A percentile compares a stretch with the other conserved stretches of the same genome.
Conservation (phyloP, 108 stramenopile species). For the Cyclotella distinguenda region DNA sequence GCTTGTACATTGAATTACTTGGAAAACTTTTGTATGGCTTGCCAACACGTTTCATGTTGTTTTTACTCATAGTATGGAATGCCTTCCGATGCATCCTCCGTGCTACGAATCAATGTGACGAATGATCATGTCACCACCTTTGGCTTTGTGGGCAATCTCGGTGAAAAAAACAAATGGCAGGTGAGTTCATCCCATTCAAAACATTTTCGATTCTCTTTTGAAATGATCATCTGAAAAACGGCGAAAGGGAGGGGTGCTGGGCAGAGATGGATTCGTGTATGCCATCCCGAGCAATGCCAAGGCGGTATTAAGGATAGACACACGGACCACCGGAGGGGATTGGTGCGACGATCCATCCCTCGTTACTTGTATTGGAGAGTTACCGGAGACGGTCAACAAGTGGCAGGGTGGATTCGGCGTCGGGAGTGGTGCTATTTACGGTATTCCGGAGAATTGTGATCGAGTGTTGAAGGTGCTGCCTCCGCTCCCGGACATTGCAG, state of each 20-base stretch:
- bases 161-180: conserved; percentile 84
- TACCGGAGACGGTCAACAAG: conserved; percentile 69
- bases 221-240: not conserved
- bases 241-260: conserved; percentile 58
- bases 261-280: conserved; percentile 72
- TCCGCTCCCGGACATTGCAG: not conserved
- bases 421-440: conserved; percentile 18
- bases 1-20: not conserved
- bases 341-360: conserved; percentile 32
- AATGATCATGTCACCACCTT: conserved; percentile 42
- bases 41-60: not conserved
- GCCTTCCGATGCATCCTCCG: conserved; percentile 68
- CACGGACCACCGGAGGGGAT: conserved; percentile 11
- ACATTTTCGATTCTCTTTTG: not conserved
- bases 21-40: not conserved
- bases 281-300: conserved; percentile 70
- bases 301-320: conserved; percentile 65
- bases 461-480: conserved; percentile 25
- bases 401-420: conserved; percentile 68
- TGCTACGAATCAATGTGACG: conserved; percentile 33
- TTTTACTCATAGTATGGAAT: conserved; percentile 51
- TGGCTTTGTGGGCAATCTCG: conserved; percentile 10
- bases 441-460: conserved; percentile 35
- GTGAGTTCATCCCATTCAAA: not conserved
- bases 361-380: conserved; percentile 57